Evolutionary conservation across 2,329 filamentous ascomycete genomes (phyloP).

Genomic region (Trichoderma sp.): DNA sequence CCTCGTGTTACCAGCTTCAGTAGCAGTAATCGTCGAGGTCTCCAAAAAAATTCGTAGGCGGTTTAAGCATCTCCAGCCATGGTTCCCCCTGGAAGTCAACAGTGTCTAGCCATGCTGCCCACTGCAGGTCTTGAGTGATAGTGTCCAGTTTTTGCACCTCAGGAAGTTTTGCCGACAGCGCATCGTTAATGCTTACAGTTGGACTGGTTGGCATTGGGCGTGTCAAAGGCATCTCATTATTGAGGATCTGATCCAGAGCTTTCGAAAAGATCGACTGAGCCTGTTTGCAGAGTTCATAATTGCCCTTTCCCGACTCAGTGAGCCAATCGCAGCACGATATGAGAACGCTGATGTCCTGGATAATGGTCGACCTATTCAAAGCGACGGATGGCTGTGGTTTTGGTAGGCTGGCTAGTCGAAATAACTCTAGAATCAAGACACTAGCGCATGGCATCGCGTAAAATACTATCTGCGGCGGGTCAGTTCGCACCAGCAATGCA

Average conservation of each 20-base stretch:
- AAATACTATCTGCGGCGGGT: background rate
- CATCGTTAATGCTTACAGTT: background rate
- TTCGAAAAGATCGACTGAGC: background rate
- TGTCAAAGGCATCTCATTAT: background rate
- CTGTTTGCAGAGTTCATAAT: background rate
- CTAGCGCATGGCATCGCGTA: conserved; percentile 3
- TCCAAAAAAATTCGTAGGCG: background rate
- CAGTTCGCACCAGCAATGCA: background rate
- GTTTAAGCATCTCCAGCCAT: background rate
- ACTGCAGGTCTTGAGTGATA: background rate
- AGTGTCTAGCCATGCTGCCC: background rate
- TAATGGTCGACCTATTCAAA: background rate
- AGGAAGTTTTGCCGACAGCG: background rate
- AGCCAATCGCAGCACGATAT: background rate
- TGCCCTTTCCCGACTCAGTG: background rate
- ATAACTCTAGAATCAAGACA: background rate
- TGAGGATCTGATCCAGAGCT: conserved; percentile 1
- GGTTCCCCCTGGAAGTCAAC: background rate
- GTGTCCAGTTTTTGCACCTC: background rate
- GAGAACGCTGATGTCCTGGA: background rate
- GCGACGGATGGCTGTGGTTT: background rate
- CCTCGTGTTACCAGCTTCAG: background rate
- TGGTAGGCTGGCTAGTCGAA: background rate
- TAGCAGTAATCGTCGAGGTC: background rate
- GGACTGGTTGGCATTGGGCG: background rate